Conservation (phyloP, 1,284 basidiomycete genomes). For the Crocinoboletus sp. region DNA sequence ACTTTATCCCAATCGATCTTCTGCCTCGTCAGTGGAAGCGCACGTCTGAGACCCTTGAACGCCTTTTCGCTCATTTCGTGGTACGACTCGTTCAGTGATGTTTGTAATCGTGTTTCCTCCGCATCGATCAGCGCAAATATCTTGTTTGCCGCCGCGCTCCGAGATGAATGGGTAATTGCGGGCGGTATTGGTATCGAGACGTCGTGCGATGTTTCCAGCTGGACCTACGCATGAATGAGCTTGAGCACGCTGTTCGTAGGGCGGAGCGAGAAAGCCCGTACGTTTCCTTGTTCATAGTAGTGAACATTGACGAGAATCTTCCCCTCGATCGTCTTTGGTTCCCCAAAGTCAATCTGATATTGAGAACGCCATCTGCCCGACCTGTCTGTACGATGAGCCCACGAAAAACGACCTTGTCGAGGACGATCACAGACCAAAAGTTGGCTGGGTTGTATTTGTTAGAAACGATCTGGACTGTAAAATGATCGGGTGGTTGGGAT, state of each 20-base stretch:
- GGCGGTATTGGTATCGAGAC: slow-evolving; percentile 63
- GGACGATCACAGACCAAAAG: slow-evolving; percentile 59
- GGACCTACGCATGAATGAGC: slow-evolving; percentile 55
- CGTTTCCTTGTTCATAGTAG: slow-evolving; percentile 96
- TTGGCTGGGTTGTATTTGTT: slow-evolving; percentile 93
- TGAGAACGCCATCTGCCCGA: slow-evolving; percentile 92
- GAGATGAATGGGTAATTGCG: slow-evolving; percentile 45
- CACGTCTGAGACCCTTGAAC: slow-evolving; percentile 85
- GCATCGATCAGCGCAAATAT: slow-evolving; percentile 77
- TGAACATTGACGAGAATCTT: slow-evolving; percentile 82
- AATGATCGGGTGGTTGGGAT: slow-evolving; percentile 42
- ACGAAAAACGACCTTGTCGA: background rate
- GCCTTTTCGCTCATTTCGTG: slow-evolving; percentile 86
- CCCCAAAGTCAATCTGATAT: slow-evolving; percentile 54
- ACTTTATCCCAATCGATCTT: slow-evolving; percentile 96
- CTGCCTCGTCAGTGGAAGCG: slow-evolving; percentile 87
- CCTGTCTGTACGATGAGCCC: slow-evolving; percentile 42
- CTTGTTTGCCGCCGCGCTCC: slow-evolving; percentile 59
- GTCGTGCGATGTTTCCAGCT: slow-evolving; percentile 74
- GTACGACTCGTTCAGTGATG: slow-evolving; percentile 75
- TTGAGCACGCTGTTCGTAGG: background rate
- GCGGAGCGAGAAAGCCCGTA: slow-evolving; percentile 35
- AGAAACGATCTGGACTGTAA: slow-evolving; percentile 79
- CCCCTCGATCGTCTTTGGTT: slow-evolving; percentile 52
- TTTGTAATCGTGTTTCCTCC: slow-evolving; percentile 75